These are phyloP conservation scores for Acer yangbiense DNA, from an alignment of 345 rosid species.

Conservation along the genomic window DNA sequence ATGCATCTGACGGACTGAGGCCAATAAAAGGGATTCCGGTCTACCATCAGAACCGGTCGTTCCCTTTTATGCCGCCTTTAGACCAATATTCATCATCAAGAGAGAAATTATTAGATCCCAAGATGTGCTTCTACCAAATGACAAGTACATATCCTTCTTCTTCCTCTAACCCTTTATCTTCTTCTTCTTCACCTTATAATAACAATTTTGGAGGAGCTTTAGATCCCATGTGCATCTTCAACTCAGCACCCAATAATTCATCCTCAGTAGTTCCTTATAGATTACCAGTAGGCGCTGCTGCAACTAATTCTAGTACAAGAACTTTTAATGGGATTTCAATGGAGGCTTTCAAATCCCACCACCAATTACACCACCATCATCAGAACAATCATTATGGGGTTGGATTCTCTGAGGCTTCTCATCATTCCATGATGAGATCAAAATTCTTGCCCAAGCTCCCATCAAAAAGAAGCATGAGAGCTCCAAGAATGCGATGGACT, in stretches of 20 bases:
- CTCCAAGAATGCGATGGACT: slow-evolving; percentile 93
- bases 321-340: slow-evolving; percentile 52
- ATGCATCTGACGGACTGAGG: slow-evolving; percentile 47
- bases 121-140: slow-evolving; percentile 45
- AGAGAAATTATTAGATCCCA: slow-evolving; percentile 37
- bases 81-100: slow-evolving; percentile 19
- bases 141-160: slow-evolving; percentile 15
- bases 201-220: slow-evolving; percentile 37
- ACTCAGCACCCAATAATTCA: slow-evolving; percentile 33
- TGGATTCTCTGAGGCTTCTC: slow-evolving; percentile 41
- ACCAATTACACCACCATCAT: slow-evolving; percentile 12
- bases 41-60: slow-evolving; percentile 58
- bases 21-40: slow-evolving; percentile 87
- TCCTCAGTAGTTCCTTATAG: slow-evolving; percentile 26
- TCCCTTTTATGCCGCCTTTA: slow-evolving; percentile 43
- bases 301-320: slow-evolving; percentile 22
- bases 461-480: slow-evolving; percentile 79
- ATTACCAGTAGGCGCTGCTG: slow-evolving; percentile 32
- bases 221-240: slow-evolving; percentile 55
- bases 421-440: slow-evolving; percentile 54
- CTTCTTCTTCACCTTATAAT: slow-evolving; percentile 40
- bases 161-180: slow-evolving; percentile 39
- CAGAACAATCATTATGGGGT: slow-evolving; percentile 41
- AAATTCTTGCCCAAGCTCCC: slow-evolving; percentile 72
- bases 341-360: slow-evolving; percentile 42